A percentile compares a stretch with the other conserved stretches of the same genome.
These are phyloP conservation scores for Porphyrellus cyaneotinctus DNA, from an alignment of 768 basidiomycete species.

Conservation along the genomic window DNA sequence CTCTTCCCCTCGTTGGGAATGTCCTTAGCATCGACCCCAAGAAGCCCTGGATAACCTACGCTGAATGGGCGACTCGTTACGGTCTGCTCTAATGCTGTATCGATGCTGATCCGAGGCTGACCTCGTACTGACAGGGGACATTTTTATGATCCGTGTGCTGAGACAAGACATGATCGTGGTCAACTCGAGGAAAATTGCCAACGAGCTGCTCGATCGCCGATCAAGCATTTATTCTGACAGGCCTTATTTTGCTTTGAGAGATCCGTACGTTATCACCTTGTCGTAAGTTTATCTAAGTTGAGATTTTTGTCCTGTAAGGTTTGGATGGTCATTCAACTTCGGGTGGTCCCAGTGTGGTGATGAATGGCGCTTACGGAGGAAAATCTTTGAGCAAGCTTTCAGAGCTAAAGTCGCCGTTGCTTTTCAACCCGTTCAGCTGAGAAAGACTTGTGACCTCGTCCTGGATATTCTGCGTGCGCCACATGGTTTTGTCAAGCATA, in stretches of 20 bases:
- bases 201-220: conserved; percentile 27
- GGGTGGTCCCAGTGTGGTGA: conserved; percentile 19
- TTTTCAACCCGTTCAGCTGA: conserved; percentile 16
- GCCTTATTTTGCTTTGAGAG: conserved; percentile 11
- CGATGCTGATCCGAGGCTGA: neutral
- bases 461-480: conserved; percentile 11
- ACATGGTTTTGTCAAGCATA: neutral
- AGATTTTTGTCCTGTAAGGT: conserved; percentile 5
- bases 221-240: conserved; percentile 28
- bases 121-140: conserved; percentile 8
- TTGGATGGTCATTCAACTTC: conserved; percentile 19
- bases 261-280: conserved; percentile 7
- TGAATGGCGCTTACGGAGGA: conserved; percentile 23
- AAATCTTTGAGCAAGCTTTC: conserved; percentile 22
- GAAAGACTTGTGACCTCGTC: conserved; percentile 17
- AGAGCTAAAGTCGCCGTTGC: conserved; percentile 12
- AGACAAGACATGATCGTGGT: conserved; percentile 24
- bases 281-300: neutral
- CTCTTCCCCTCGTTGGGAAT: conserved; percentile 19
- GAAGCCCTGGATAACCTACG: conserved; percentile 19
- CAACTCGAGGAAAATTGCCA: conserved; percentile 25
- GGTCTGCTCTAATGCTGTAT: conserved; percentile 3
- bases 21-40: conserved; percentile 14
- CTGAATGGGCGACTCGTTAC: conserved; percentile 17
- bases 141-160: conserved; percentile 20